These are phyloP conservation scores for Suillus occidentalis DNA, from an alignment of 768 basidiomycete genomes.

Conservation along the genomic window DNA sequence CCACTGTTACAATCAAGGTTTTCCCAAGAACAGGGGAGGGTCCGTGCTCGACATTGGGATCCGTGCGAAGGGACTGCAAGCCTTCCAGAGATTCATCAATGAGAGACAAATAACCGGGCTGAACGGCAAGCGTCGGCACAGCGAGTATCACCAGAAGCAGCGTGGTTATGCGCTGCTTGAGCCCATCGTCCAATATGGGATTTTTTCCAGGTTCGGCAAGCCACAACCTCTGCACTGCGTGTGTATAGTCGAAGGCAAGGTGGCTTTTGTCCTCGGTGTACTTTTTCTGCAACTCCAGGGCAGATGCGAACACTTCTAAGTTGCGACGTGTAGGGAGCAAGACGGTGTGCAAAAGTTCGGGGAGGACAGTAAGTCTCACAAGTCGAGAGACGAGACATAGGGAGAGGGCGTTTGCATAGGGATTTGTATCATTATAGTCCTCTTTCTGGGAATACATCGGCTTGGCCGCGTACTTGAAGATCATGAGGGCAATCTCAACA, in stretches of 20 bases:
- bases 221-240: no score
- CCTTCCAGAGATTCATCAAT: neutral
- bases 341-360: no score
- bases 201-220: rapidly evolving
- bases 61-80: neutral
- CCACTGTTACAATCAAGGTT: neutral
- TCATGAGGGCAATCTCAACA: constrained; percentile 35
- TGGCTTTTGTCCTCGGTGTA: no score
- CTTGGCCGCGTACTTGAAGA: constrained; percentile 32
- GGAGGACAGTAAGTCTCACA: constrained; percentile 29
- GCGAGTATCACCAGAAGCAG: neutral
- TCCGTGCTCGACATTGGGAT: neutral
- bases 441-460: constrained; percentile 19
- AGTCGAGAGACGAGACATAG: constrained; percentile 36
- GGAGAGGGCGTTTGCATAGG: constrained; percentile 26
- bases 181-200: no score
- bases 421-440: no score
- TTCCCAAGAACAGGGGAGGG: neutral
- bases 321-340: no score
- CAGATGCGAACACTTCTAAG: no score
- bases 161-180: neutral
- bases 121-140: neutral
- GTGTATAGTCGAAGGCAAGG: no score
- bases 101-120: neutral
- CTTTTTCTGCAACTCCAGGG: no score